Evolutionary conservation across 2,329 filamentous ascomycete species (phyloP).

Genomic region (Aspergillus melleus): DNA sequence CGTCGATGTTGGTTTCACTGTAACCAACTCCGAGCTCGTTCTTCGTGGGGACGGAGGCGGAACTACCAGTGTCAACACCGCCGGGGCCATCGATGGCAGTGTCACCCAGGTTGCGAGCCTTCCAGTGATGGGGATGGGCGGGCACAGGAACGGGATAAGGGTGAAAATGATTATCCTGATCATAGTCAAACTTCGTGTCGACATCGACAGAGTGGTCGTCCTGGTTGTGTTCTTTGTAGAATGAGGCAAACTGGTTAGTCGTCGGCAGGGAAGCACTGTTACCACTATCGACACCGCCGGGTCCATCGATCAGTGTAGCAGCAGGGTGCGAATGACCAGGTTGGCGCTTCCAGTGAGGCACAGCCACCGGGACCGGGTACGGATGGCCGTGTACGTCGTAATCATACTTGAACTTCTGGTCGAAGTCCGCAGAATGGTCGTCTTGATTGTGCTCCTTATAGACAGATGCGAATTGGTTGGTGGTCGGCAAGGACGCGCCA

Average conservation of each 20-base stretch:
- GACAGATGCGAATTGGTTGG: neutral
- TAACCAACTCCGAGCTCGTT: neutral
- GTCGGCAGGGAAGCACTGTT: neutral
- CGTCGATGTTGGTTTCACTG: neutral
- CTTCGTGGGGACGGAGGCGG: neutral
- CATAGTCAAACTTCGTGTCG: neutral
- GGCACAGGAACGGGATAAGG: too few species aligned
- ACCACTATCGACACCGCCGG: neutral
- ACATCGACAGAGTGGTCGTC: neutral
- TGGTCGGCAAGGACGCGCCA: constrained; percentile 9
- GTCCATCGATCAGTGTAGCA: neutral
- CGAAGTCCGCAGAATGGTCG: constrained; percentile 1
- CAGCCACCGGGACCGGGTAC: neutral
- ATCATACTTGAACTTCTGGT: neutral
- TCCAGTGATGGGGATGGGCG: too few species aligned
- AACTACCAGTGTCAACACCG: neutral
- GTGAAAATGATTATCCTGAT: too few species aligned
- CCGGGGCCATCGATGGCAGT: neutral
- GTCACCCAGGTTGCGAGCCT: neutral
- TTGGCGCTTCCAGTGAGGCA: neutral
- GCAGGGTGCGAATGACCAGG: neutral
- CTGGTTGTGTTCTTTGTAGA: neutral
- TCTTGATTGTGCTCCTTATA: constrained; percentile 1
- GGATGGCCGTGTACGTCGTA: neutral
- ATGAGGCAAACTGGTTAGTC: neutral